Evolutionary conservation across 805 yeast genomes (phyloP).

Genomic region (Lachancea nothofagi): DNA sequence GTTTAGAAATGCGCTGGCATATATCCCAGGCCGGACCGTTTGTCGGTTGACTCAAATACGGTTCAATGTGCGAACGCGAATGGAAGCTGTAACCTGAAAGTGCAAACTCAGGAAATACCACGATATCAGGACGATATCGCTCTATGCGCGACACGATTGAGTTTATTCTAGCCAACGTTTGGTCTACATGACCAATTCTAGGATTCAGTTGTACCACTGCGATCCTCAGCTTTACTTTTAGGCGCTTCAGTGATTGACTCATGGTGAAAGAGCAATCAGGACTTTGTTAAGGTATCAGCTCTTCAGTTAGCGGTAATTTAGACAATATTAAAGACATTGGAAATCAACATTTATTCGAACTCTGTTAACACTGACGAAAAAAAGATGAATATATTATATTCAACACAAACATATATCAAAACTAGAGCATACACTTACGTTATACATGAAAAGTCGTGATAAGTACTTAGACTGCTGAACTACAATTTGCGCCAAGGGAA

Average conservation of each 20-base stretch:
- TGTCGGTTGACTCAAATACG: slow-evolving; percentile 44
- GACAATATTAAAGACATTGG: no score
- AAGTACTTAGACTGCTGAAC: no score
- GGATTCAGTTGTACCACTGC: slow-evolving; percentile 71
- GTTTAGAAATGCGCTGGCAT: slow-evolving; percentile 49
- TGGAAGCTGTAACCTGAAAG: slow-evolving; percentile 77
- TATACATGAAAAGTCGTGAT: no score
- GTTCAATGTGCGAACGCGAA: slow-evolving; percentile 42
- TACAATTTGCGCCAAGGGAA: no score
- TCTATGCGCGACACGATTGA: slow-evolving; percentile 23
- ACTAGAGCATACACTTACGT: no score
- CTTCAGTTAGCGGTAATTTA: no score
- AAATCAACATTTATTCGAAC: no score
- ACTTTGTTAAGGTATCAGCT: no score
- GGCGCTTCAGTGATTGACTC: slow-evolving; percentile 6
- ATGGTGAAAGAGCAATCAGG: no score
- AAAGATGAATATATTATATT: no score
- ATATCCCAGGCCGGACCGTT: slow-evolving; percentile 48
- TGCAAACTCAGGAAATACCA: slow-evolving; percentile 79
- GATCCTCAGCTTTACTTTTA: slow-evolving; percentile 45
- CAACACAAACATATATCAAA: no score
- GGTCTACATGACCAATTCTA: slow-evolving; percentile 49
- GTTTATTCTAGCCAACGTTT: slow-evolving; percentile 46
- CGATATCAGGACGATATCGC: slow-evolving; percentile 46
- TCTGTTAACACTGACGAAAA: no score